Percentiles rank a stretch among this genome's conserved stretches.
Evolutionary conservation across 768 basidiomycete species (phyloP).

Genomic region (Saitozyma podzolica): DNA sequence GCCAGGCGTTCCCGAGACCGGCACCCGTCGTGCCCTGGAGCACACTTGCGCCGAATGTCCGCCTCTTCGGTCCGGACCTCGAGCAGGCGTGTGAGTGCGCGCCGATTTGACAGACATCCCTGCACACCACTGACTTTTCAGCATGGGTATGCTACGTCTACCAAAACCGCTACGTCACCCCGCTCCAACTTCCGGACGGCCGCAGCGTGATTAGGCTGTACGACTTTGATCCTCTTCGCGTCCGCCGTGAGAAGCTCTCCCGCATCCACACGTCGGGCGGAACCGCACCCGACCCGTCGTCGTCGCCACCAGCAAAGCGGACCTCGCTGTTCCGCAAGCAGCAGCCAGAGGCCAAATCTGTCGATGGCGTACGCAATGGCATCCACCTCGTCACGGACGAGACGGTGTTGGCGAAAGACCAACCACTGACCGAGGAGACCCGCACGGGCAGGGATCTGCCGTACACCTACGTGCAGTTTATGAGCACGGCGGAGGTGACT

Average conservation of each 20-base stretch:
- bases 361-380: conserved; percentile 9
- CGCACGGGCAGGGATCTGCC: conserved; percentile 32
- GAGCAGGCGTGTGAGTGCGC: conserved; percentile 30
- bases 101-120: background rate
- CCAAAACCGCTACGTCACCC: conserved; percentile 42
- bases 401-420: conserved; percentile 14
- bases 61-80: conserved; percentile 41
- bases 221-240: conserved; percentile 47
- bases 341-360: too few species aligned
- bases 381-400: conserved; percentile 27
- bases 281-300: background rate
- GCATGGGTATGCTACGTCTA: conserved; percentile 52
- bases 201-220: conserved; percentile 24
- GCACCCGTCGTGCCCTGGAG: conserved; percentile 41
- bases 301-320: background rate
- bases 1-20: conserved; percentile 30
- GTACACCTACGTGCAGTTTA: conserved; percentile 24
- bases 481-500: conserved; percentile 15
- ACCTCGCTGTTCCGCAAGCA: background rate
- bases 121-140: conserved; percentile 14
- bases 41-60: conserved; percentile 38
- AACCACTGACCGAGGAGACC: conserved; percentile 19
- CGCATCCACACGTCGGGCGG: background rate
- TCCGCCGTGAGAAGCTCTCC: conserved; percentile 14
- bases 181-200: conserved; percentile 1